Conservation (phyloP, 306 rosid species). For the Rosa lucieae region DNA sequence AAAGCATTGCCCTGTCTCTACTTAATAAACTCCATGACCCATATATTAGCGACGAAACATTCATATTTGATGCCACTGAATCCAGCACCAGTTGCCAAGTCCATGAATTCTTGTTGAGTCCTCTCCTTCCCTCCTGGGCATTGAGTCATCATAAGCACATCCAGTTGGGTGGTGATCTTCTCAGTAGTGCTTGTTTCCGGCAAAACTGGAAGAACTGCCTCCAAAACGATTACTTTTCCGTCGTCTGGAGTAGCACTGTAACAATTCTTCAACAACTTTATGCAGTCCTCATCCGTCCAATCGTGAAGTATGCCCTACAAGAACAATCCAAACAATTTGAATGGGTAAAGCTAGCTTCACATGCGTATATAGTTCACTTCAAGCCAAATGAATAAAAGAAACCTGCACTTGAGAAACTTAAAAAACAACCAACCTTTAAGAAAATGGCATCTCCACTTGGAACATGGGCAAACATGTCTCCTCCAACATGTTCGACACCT, state of each 20-base stretch:
- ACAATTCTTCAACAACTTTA: slow-evolving; percentile 35
- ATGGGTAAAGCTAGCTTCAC: neutral
- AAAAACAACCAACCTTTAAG: slow-evolving; percentile 19
- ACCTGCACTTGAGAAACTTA: neutral
- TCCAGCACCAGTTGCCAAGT: slow-evolving; percentile 26
- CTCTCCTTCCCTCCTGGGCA: slow-evolving; percentile 21
- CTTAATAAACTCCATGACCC: no score
- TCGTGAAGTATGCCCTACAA: slow-evolving; percentile 32
- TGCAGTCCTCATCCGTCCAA: slow-evolving; percentile 37
- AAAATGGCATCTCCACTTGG: slow-evolving; percentile 32
- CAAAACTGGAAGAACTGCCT: slow-evolving; percentile 17
- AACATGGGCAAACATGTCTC: slow-evolving; percentile 34
- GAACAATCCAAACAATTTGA: no score
- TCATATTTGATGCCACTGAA: slow-evolving; percentile 24
- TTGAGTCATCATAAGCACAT: slow-evolving; percentile 18
- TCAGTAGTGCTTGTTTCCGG: slow-evolving; percentile 1
- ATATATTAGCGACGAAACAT: neutral
- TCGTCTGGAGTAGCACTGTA: slow-evolving; percentile 13
- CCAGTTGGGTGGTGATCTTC: neutral
- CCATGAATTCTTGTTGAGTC: slow-evolving; percentile 16
- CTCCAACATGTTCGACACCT: slow-evolving; percentile 35
- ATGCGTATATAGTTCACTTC: neutral
- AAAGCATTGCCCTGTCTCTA: no score
- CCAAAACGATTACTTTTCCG: slow-evolving; percentile 31
- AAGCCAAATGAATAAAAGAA: neutral